Evolutionary conservation across 2,329 filamentous ascomycete genomes (phyloP).

Genomic region (Fusarium nygamai): DNA sequence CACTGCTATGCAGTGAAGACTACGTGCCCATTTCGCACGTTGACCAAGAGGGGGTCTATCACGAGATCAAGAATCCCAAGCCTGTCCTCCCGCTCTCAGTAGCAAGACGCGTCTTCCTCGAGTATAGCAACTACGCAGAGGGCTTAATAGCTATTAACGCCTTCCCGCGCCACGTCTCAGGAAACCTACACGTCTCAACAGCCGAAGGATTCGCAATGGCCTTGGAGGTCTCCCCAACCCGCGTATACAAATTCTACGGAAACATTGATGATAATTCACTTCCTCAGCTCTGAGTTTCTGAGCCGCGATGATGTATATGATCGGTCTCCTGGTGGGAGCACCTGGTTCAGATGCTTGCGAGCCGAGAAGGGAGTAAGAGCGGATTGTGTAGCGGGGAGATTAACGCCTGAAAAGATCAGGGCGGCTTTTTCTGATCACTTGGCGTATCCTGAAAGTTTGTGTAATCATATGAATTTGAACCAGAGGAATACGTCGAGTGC

Average conservation of each 20-base stretch:
- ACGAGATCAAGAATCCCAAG: not conserved
- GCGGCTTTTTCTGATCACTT: not conserved
- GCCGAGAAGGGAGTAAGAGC: not conserved
- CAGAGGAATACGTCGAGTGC: not conserved
- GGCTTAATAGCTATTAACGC: fast-evolving
- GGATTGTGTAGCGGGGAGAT: not conserved
- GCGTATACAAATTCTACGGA: not conserved
- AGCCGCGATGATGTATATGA: not conserved
- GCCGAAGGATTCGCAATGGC: not conserved
- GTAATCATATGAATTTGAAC: not conserved
- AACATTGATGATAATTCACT: not conserved
- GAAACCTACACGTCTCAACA: not conserved
- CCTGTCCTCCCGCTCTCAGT: not conserved
- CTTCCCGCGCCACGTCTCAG: not conserved
- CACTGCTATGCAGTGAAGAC: not conserved
- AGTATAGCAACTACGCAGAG: not conserved
- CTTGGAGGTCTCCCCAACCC: not conserved
- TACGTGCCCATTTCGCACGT: not conserved
- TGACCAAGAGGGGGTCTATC: not conserved
- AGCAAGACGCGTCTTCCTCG: not conserved
- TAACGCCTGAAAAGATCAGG: not conserved
- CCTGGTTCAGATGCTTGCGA: not conserved
- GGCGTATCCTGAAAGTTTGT: not conserved
- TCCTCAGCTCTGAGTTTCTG: not conserved
- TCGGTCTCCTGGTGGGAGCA: not conserved